A percentile compares a stretch with the other conserved stretches of the same genome.
Conservation (phyloP, 208 protist species). For the Crithidia thermophila region DNA sequence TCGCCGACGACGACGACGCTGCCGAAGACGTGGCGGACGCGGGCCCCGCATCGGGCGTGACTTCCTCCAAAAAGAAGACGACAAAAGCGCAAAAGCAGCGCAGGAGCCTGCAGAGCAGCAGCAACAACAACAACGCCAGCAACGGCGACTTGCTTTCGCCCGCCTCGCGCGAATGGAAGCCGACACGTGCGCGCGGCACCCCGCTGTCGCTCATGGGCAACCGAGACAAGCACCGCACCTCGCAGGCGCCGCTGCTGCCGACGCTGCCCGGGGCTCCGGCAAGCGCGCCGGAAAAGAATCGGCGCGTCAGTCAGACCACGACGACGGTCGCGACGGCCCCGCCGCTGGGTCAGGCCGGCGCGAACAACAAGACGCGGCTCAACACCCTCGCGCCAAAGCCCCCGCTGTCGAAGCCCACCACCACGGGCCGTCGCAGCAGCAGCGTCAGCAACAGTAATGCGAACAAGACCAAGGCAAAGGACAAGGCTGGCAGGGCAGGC, state of each 20-base stretch:
- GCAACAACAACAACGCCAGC: neutral
- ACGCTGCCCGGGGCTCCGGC: neutral
- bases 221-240: neutral
- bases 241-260: neutral
- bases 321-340: neutral
- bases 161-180: neutral
- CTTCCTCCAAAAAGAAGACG: neutral
- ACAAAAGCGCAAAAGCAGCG: neutral
- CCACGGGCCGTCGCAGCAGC: neutral
- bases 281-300: neutral
- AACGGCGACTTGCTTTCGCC: neutral
- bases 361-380: neutral
- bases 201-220: slow-evolving; percentile 9
- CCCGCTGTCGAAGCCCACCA: neutral
- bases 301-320: neutral
- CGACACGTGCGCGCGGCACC: slow-evolving; percentile 3
- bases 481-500: too few species aligned
- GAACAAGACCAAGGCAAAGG: neutral
- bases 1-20: neutral
- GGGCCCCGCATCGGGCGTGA: too few species aligned
- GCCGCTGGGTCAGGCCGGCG: neutral
- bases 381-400: neutral
- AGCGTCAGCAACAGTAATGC: neutral
- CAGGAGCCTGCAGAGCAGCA: neutral
- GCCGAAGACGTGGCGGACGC: too few species aligned